phyloP scores from a whole-genome alignment of 2,329 filamentous ascomycete species.

The Pseudogymnoascus destructans region DNA sequence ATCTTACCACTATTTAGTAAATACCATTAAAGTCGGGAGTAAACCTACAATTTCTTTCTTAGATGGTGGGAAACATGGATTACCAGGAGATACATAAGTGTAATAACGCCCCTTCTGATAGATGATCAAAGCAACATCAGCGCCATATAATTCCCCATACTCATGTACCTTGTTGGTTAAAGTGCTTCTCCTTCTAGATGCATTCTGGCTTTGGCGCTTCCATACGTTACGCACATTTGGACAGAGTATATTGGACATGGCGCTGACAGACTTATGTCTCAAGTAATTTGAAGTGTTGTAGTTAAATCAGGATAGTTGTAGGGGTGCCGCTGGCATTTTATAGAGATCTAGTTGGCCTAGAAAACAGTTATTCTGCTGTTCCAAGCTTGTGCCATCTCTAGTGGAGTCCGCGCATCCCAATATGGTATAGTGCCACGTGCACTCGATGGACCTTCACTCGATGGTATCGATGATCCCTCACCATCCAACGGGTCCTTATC shows the following conservation, averaged over 20 bases:
- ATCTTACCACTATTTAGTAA: background rate
- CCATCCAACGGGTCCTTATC: too few relatives aligned
- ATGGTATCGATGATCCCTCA: background rate
- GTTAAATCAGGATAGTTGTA: background rate
- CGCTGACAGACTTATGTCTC: too few relatives aligned
- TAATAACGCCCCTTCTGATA: constrained; percentile 9
- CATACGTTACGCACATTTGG: background rate
- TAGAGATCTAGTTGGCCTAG: background rate
- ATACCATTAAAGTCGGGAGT: background rate
- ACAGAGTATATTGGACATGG: background rate
- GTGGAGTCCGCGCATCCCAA: background rate
- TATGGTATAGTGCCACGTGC: background rate
- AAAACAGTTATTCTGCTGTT: background rate
- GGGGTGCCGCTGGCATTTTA: background rate
- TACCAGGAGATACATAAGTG: constrained; percentile 4
- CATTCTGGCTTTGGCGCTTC: background rate
- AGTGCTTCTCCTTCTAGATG: too few relatives aligned
- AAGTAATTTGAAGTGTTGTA: background rate
- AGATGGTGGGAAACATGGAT: background rate
- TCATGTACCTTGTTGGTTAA: constrained; percentile 12
- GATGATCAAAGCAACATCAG: constrained; percentile 12
- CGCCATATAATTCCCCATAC: constrained; percentile 11
- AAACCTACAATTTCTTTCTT: background rate
- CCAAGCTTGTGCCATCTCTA: background rate
- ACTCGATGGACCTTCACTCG: background rate